These are phyloP conservation scores for Neobulgaria alba DNA, from an alignment of 2,329 filamentous ascomycete species.

Conservation along the genomic window DNA sequence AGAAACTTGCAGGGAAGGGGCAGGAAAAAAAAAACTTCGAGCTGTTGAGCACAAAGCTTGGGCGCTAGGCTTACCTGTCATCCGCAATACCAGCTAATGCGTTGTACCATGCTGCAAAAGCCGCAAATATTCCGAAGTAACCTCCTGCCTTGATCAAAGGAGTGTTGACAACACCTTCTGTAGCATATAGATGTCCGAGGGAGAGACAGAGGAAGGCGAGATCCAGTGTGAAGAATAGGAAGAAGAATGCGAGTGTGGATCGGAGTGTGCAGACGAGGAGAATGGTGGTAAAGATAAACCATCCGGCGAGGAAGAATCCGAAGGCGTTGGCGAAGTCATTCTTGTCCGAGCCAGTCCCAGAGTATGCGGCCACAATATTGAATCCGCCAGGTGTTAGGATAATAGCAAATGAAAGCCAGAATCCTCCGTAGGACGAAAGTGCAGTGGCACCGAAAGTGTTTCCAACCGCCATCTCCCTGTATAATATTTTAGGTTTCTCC, in stretches of 20 bases:
- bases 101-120: constrained; percentile 82
- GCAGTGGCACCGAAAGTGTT: constrained; percentile 58
- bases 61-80: constrained; percentile 41
- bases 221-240: constrained; percentile 50
- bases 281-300: constrained; percentile 56
- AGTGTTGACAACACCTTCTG: constrained; percentile 31
- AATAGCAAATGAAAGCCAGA: constrained; percentile 52
- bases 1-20: neutral
- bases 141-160: constrained; percentile 62
- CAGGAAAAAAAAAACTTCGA: neutral
- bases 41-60: neutral
- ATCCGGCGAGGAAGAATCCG: constrained; percentile 49
- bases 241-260: constrained; percentile 52
- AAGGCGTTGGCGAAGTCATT: constrained; percentile 42
- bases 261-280: constrained; percentile 48
- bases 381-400: constrained; percentile 50
- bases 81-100: constrained; percentile 76
- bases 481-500: neutral
- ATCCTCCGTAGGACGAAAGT: constrained; percentile 53
- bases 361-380: constrained; percentile 34
- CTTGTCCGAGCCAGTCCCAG: constrained; percentile 16
- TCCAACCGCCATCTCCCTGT: constrained; percentile 53
- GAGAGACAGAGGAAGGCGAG: constrained; percentile 49
- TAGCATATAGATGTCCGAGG: constrained; percentile 28
- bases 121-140: constrained; percentile 69